Evolutionary conservation across 371 early-diverging fungal species (phyloP).

Genomic region (Rhizopus sp.): DNA sequence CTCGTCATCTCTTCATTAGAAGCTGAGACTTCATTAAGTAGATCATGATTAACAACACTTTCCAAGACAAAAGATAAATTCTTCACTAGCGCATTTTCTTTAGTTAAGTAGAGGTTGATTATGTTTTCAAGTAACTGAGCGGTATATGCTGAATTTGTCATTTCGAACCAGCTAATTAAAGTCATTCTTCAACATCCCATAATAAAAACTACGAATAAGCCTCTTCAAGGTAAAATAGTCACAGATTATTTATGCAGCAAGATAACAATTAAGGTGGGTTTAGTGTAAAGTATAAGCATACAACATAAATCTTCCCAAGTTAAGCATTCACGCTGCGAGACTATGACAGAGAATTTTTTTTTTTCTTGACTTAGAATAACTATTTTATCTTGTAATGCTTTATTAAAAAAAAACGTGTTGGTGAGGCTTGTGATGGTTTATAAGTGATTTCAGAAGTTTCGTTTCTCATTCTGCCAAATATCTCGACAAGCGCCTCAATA

Average conservation of each 20-base stretch:
- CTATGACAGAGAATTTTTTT: too few relatives aligned
- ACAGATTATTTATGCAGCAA: neutral
- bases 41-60: slow-evolving; percentile 42
- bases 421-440: too few relatives aligned
- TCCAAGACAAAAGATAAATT: slow-evolving; percentile 53
- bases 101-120: slow-evolving; percentile 26
- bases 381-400: too few relatives aligned
- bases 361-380: too few relatives aligned
- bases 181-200: neutral
- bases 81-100: slow-evolving; percentile 24
- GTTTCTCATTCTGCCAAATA: too few relatives aligned
- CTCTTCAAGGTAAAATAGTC: neutral
- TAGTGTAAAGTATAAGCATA: too few relatives aligned
- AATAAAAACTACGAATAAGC: slow-evolving; percentile 1
- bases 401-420: too few relatives aligned
- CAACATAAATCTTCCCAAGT: too few relatives aligned
- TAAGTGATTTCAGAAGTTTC: too few relatives aligned
- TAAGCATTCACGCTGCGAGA: too few relatives aligned
- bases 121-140: slow-evolving; percentile 19
- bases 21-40: slow-evolving; percentile 34
- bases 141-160: slow-evolving; percentile 16
- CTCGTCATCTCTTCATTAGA: slow-evolving; percentile 20
- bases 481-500: too few relatives aligned
- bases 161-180: neutral
- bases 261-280: too few relatives aligned